Conservation (phyloP, 495 filamentous ascomycete genomes). For the Neurospora hispaniola region DNA sequence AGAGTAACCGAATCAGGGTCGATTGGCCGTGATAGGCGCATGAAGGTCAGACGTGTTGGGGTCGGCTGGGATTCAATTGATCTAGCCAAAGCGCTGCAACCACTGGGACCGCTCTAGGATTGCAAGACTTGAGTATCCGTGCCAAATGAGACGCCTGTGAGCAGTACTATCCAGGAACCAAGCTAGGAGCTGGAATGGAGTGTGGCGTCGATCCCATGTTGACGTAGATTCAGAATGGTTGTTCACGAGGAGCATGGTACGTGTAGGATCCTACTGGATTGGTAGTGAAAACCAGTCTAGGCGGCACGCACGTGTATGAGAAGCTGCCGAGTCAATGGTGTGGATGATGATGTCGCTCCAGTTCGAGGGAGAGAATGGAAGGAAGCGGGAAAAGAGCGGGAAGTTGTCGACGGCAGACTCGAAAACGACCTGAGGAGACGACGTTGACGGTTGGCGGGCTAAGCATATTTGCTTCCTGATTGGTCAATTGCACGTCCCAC, state of each 20-base stretch:
- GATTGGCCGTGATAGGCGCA: background rate
- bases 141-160: background rate
- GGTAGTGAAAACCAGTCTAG: background rate
- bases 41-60: background rate
- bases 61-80: background rate
- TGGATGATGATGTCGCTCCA: background rate
- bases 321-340: background rate
- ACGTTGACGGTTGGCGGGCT: background rate
- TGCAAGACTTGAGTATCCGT: background rate
- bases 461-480: background rate
- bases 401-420: background rate
- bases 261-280: background rate
- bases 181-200: background rate
- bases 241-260: background rate
- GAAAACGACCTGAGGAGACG: background rate
- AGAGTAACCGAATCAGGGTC: background rate
- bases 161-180: background rate
- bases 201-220: background rate
- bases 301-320: background rate
- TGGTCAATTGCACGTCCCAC: background rate
- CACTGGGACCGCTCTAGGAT: background rate
- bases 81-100: background rate
- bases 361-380: background rate
- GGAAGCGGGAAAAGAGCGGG: background rate
- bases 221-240: background rate